Base-by-base conservation (phyloP, 2,329 filamentous ascomycete species). In the Claviceps quebecensis region DNA sequence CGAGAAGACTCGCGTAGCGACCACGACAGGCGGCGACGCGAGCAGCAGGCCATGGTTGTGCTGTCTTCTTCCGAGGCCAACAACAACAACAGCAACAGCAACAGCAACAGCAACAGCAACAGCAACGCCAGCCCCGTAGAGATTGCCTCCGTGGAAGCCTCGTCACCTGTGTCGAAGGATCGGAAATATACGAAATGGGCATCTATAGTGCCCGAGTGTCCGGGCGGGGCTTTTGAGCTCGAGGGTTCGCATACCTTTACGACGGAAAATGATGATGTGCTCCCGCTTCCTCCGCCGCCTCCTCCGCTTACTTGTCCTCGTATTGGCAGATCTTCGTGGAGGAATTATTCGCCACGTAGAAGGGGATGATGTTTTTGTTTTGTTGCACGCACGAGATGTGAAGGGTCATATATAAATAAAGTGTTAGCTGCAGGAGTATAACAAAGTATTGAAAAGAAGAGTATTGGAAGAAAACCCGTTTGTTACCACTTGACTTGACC, bases 81-180 rank as follows among this genome's bases (percentile, higher is more conserved):
- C 9, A 9, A 9, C 6, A 52, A 2, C 6, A 52, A 68, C 0
- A 26, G 8, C 23, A 7, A 26, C 14, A 39, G n/a, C n/a, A n/a
- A n/a, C n/a, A n/a, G n/a, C n/a, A n/a, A n/a, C n/a, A n/a, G n/a
- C n/a, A n/a, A n/a, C n/a, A n/a, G n/a, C n/a, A n/a, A n/a, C 6
- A 52, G 19, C 6, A 52, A 68, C 0, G 66, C 65, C 29, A 34
- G 29, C 19, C 71, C 77, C 4, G 75, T 80, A 3, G 78, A 81
- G 66, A 75, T 81, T 13, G 75, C 72, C 53, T 70, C 71, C 45
- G 17, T 39, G 56, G 48, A 47, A 51, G 56, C 16, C 47, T 54
- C 26, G 44, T 45, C 45, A 13, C 19, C 37, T 6, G 19, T 19
- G 3, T 26, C 16, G 2, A 29, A 5, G 19, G 39, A 51, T 14